phyloP scores from a whole-genome alignment of 202 grass and related monocot species.

The Zizania palustris region DNA sequence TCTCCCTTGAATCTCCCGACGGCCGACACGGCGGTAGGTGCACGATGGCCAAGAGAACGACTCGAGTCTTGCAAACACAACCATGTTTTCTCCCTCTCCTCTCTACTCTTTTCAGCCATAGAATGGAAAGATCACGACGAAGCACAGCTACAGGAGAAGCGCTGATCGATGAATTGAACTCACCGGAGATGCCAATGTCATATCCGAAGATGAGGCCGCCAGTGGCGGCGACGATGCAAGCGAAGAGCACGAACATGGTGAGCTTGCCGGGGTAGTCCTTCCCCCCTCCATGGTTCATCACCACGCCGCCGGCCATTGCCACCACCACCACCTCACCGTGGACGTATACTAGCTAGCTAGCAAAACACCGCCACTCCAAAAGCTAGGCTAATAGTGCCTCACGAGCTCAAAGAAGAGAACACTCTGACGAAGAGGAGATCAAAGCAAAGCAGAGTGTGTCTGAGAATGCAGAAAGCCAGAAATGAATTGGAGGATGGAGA shows the following conservation, averaged over 20 bases:
- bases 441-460: neutral
- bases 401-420: neutral
- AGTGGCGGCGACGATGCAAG: no score
- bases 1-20: neutral
- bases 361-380: no score
- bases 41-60: constrained; percentile 17
- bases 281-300: no score
- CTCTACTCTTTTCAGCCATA: no score
- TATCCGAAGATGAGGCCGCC: no score
- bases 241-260: no score
- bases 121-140: neutral
- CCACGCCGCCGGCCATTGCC: no score
- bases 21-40: constrained; percentile 30
- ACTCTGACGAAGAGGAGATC: neutral
- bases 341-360: no score
- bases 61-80: constrained; percentile 11
- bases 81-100: neutral
- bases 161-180: neutral
- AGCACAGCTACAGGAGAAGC: neutral
- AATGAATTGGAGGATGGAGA: neutral
- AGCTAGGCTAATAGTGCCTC: no score
- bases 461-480: constrained; percentile 5
- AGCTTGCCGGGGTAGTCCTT: no score
- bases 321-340: no score
- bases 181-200: no score